Evolutionary conservation across 306 rosid genomes (phyloP).

Genomic region (Malus fusca): DNA sequence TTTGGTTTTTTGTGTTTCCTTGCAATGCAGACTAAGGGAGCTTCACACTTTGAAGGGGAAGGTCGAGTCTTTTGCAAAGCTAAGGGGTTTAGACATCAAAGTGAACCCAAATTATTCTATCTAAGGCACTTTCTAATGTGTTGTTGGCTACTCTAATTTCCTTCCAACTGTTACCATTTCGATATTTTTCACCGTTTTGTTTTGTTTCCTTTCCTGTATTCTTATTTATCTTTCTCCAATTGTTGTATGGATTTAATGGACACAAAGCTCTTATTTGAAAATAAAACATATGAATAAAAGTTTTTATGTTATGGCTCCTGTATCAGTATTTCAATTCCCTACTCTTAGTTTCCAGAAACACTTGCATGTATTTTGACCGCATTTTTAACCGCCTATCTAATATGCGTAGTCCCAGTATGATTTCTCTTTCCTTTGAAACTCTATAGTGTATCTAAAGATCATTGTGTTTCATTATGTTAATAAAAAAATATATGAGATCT

Average conservation of each 20-base stretch:
- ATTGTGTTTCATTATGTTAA: too few relatives aligned
- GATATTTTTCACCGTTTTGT: not conserved
- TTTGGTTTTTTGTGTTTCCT: not conserved
- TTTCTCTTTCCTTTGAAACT: too few relatives aligned
- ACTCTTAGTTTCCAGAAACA: too few relatives aligned
- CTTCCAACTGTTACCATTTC: not conserved
- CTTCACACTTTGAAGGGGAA: constrained; percentile 19
- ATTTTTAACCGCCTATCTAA: too few relatives aligned
- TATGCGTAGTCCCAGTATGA: too few relatives aligned
- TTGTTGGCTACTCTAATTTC: not conserved
- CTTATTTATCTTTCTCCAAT: not conserved
- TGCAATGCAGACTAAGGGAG: constrained; percentile 17
- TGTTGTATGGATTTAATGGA: not conserved
- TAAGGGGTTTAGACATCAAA: constrained; percentile 15
- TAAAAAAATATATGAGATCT: too few relatives aligned
- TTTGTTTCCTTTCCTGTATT: not conserved
- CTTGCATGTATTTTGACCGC: too few relatives aligned
- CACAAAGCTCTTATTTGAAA: not conserved
- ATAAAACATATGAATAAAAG: not conserved
- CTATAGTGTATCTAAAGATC: too few relatives aligned
- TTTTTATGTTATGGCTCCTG: not conserved
- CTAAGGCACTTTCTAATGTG: not conserved
- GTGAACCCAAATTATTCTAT: constrained; percentile 14
- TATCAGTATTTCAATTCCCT: too few relatives aligned
- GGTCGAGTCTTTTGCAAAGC: constrained; percentile 14